These are phyloP conservation scores for Fusarium protoensiforme DNA, from an alignment of 2,329 filamentous ascomycete genomes.

Conservation along the genomic window DNA sequence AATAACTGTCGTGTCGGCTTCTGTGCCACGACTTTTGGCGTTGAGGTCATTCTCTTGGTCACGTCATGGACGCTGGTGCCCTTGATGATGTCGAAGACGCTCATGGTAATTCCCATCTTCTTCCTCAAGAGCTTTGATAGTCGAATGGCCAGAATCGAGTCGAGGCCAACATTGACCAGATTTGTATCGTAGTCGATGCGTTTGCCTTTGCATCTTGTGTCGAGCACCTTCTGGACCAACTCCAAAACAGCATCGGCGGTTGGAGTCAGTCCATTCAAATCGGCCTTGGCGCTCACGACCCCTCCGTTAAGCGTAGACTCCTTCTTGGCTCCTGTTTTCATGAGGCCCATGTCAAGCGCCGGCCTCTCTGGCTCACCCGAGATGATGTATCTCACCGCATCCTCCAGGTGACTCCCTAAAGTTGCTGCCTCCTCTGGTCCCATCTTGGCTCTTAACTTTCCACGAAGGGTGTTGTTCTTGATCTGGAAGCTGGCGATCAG, in stretches of 20 bases:
- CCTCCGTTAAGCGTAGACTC: background rate
- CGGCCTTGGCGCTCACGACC: background rate
- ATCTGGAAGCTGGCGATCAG: constrained; percentile 24
- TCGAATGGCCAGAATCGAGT: constrained; percentile 23
- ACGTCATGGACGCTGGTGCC: constrained; percentile 6
- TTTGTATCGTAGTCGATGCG: constrained; percentile 6
- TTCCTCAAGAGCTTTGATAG: constrained; percentile 23
- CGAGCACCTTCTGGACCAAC: constrained; percentile 4
- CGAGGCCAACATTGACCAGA: constrained; percentile 13
- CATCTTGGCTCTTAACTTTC: constrained; percentile 17
- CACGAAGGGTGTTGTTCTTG: background rate
- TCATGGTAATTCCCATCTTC: background rate
- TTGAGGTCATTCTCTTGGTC: background rate
- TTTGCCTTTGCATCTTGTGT: background rate
- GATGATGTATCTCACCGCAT: background rate
- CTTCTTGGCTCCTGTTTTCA: background rate
- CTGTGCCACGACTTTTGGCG: background rate
- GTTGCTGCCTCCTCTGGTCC: fast-evolving
- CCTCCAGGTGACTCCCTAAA: background rate
- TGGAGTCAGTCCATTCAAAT: background rate
- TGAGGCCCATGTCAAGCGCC: background rate
- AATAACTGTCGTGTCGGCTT: background rate
- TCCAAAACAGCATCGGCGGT: background rate
- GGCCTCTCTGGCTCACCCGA: background rate
- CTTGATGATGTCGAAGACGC: constrained; percentile 25